Evolutionary conservation across 768 basidiomycete genomes (phyloP).

Genomic region (Rhodotorula babjevae): DNA sequence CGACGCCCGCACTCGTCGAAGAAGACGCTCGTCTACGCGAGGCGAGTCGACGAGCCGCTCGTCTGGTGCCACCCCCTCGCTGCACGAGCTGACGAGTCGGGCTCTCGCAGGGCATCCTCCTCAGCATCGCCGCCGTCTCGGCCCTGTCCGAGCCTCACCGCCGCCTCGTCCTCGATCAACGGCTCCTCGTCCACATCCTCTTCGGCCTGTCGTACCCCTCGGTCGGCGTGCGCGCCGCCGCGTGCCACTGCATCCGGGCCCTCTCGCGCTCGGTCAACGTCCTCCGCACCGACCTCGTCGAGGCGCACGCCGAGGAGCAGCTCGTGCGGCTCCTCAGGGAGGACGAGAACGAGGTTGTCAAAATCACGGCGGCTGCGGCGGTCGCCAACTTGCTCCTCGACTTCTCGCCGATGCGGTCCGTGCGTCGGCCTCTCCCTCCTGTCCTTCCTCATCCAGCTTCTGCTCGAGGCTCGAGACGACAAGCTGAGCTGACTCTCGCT

Average conservation of each 20-base stretch:
- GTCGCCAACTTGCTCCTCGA: conserved; percentile 40
- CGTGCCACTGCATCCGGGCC: conserved; percentile 77
- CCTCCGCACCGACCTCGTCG: conserved; percentile 75
- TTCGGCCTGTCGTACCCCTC: conserved; percentile 59
- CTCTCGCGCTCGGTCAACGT: conserved; percentile 73
- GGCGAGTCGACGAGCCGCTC: conserved; percentile 27
- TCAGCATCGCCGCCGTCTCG: conserved; percentile 65
- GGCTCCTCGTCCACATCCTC: conserved; percentile 58
- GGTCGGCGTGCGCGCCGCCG: conserved; percentile 74
- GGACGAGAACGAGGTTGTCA: conserved; percentile 39
- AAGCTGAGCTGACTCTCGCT: neutral
- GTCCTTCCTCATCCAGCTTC: too few relatives aligned
- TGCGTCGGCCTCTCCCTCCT: neutral
- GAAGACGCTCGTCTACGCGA: conserved; percentile 25
- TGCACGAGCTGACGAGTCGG: neutral
- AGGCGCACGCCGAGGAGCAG: conserved; percentile 69
- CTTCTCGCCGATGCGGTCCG: conserved; percentile 40
- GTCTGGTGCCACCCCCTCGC: neutral
- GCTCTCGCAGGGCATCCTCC: conserved; percentile 60
- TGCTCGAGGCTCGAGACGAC: too few relatives aligned
- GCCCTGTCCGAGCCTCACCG: conserved; percentile 71
- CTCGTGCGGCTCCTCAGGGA: conserved; percentile 59
- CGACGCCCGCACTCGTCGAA: conserved; percentile 14
- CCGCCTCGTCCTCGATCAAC: conserved; percentile 60
- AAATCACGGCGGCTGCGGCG: conserved; percentile 32